A percentile compares a stretch with the other conserved stretches of the same genome.
These are phyloP conservation scores for Gnomoniopsis smithogilvyi DNA, from an alignment of 2,329 filamentous ascomycete species.

Conservation along the genomic window DNA sequence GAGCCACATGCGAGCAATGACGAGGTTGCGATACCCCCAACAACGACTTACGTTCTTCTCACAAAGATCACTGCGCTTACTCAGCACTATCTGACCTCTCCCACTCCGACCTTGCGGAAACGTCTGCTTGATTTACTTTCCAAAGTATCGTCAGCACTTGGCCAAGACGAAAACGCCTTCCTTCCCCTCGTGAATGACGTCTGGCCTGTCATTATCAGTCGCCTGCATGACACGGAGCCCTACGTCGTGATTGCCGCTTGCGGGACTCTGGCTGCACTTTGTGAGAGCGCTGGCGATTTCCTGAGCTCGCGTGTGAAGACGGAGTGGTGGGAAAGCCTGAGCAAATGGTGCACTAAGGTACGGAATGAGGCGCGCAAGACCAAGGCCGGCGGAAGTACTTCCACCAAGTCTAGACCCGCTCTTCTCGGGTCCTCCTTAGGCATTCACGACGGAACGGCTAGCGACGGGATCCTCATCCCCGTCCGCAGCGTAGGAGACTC, in stretches of 20 bases:
- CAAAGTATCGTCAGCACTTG: constrained; percentile 69
- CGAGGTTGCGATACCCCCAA: constrained; percentile 53
- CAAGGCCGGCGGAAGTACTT: constrained; percentile 9
- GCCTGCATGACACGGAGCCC: constrained; percentile 63
- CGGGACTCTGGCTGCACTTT: constrained; percentile 65
- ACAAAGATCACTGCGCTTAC: constrained; percentile 78
- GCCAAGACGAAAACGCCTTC: constrained; percentile 76
- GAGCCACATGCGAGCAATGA: constrained; percentile 28
- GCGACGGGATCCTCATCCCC: constrained; percentile 30
- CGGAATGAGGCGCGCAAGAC: constrained; percentile 36
- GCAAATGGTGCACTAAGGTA: constrained; percentile 43
- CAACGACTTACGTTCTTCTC: constrained; percentile 77
- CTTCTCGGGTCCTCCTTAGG: not conserved
- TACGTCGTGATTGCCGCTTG: constrained; percentile 70
- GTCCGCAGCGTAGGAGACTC: constrained; percentile 24
- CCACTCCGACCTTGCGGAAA: constrained; percentile 73
- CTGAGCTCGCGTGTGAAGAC: constrained; percentile 71
- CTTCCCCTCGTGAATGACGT: constrained; percentile 85
- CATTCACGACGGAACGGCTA: not conserved
- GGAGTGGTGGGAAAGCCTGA: constrained; percentile 62
- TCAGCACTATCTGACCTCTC: constrained; percentile 86
- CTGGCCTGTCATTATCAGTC: constrained; percentile 78
- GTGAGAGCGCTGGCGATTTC: constrained; percentile 74
- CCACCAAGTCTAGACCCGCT: not conserved
- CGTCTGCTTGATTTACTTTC: constrained; percentile 75